Evolutionary conservation across 805 yeast genomes (phyloP), one percentile per base, ranked within the genome.

Genomic region (Ogataea paraovalis): DNA sequence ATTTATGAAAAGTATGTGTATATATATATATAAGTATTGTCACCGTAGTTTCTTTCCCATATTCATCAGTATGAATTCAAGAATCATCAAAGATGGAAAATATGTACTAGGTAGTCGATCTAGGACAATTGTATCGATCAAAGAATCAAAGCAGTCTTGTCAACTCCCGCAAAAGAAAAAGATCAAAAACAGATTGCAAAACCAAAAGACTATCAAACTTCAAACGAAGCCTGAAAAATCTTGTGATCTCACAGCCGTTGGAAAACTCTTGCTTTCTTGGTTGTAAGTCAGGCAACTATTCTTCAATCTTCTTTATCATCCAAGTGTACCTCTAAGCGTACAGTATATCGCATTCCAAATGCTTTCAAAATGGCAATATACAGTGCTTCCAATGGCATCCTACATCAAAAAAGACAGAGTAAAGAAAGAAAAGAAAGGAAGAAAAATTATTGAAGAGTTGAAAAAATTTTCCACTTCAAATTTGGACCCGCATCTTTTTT

Each of bases 31-130:
- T n/a, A n/a, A n/a, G n/a, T n/a, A n/a, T n/a, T 85, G 87, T 85
- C 74, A 78, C 86, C 59, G 76, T 75, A 76, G 75, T 70, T 72
- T 82, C 91, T 85, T 85, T 79, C 78, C 88, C 89, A 81, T 72
- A 80, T 77, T 79, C 89, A 83, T 80, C 84, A 78, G 68, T 72
- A 74, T 72, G 68, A 28, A 41, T 25, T 32, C 45, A 51, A 43
- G 23, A 40, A 41, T 19, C 61, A 63, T 70, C 75, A 73, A 81
- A 78, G 80, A 81, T 80, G 90, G 87, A 82, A 79, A 85, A 85
- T 85, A 84, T 84, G 92, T 85, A 80, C 73, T 75, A 72, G 74
- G 89, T 76, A 60, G 61, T 78, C 73, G 60, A 58, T 82, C 69
- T 85, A 69, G 87, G 87, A 78, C 69, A 69, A 65, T 65, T 50